Evolutionary conservation across 768 basidiomycete species (phyloP).

Genomic region (Flagelloscypha sp.): DNA sequence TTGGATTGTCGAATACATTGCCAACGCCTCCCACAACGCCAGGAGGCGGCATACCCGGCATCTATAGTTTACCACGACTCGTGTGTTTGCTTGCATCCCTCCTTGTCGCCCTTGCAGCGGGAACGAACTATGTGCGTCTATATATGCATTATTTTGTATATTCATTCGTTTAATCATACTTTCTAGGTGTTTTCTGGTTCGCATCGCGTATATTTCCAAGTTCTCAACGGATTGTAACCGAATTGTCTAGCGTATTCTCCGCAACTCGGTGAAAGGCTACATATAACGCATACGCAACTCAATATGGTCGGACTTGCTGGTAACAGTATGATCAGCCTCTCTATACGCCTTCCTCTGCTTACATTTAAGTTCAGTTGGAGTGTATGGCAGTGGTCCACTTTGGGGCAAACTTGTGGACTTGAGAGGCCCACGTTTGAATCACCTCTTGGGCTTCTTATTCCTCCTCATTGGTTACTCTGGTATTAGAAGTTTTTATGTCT

Average conservation of each 20-base stretch:
- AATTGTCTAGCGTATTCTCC: constrained; percentile 70
- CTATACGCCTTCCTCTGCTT: not conserved
- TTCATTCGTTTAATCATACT: too few species aligned
- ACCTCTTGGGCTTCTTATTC: constrained; percentile 48
- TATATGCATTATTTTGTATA: not conserved
- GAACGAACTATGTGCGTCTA: constrained; percentile 73
- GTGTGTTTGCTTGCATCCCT: constrained; percentile 48
- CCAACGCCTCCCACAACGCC: too few species aligned
- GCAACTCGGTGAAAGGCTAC: constrained; percentile 70
- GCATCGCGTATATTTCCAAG: too few species aligned
- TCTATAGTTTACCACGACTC: constrained; percentile 32
- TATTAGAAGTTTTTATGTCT: constrained; percentile 59
- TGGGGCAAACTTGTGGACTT: constrained; percentile 76
- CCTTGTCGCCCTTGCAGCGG: constrained; percentile 52
- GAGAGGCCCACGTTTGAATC: constrained; percentile 61
- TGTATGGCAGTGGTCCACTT: constrained; percentile 67
- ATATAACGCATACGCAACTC: constrained; percentile 70
- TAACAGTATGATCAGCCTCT: constrained; percentile 42
- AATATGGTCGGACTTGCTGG: constrained; percentile 77
- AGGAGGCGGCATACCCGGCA: too few species aligned
- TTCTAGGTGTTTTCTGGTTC: too few species aligned
- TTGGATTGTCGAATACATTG: too few species aligned
- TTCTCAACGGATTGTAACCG: too few species aligned
- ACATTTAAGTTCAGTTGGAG: constrained; percentile 45
- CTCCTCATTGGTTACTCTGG: constrained; percentile 70